Conservation (phyloP, 2,329 filamentous ascomycete genomes). For the Pseudonectria foliicola region DNA sequence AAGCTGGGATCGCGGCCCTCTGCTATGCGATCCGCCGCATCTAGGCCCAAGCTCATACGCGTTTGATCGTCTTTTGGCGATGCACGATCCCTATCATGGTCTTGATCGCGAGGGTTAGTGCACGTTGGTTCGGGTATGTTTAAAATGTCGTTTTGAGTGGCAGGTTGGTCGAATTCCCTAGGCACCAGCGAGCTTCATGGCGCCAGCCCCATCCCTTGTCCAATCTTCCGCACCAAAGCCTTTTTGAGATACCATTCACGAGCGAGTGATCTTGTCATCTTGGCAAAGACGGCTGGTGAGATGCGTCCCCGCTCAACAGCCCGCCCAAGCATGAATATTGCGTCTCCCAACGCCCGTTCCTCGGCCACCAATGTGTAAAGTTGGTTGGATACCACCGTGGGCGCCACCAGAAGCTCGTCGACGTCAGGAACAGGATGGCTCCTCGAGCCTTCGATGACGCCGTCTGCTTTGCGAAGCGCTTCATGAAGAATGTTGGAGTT, state of each 20-base stretch:
- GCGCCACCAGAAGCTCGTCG: constrained; percentile 87
- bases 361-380: constrained; percentile 85
- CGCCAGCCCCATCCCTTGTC: constrained; percentile 62
- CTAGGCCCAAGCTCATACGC: no score
- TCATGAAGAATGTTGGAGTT: constrained; percentile 76
- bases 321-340: constrained; percentile 72
- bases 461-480: constrained; percentile 71
- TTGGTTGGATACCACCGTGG: constrained; percentile 88
- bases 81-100: no score
- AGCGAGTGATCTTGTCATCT: constrained; percentile 66
- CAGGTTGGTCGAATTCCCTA: no score
- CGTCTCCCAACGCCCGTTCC: constrained; percentile 78
- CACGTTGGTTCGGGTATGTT: no score
- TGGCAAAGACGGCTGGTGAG: constrained; percentile 65
- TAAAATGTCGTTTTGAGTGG: no score
- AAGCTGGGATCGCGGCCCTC: no score
- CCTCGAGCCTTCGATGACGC: constrained; percentile 65
- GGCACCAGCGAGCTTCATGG: constrained; percentile 13
- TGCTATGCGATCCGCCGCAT: no score
- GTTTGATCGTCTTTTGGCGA: no score
- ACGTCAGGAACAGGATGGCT: constrained; percentile 65
- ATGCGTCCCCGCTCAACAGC: constrained; percentile 69
- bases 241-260: constrained; percentile 81
- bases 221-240: constrained; percentile 71
- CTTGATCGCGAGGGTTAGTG: no score